phyloP scores from a whole-genome alignment of 129 eudicot genomes.

The Flaveria sonorensis region DNA sequence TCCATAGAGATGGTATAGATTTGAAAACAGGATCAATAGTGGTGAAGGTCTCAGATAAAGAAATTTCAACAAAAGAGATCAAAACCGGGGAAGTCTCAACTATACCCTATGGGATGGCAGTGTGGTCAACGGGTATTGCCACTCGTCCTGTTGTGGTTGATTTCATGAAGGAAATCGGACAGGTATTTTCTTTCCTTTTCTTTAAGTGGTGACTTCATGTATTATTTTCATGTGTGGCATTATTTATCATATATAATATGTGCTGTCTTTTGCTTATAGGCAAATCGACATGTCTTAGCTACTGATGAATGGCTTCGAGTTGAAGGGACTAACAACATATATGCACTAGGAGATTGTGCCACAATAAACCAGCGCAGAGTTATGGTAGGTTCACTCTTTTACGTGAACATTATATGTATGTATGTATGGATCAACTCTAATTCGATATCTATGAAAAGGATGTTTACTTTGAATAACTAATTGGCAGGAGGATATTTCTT shows the following conservation, averaged over 20 bases:
- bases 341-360: constrained; percentile 90
- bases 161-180: constrained; percentile 86
- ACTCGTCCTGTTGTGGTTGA: constrained; percentile 88
- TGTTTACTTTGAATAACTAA: constrained; percentile 33
- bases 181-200: constrained; percentile 41
- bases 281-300: constrained; percentile 76
- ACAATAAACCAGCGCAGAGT: constrained; percentile 83
- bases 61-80: constrained; percentile 68
- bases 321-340: constrained; percentile 62
- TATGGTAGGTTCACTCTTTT: constrained; percentile 47
- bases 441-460: neutral
- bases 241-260: neutral
- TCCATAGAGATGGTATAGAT: constrained; percentile 81
- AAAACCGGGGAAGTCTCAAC: constrained; percentile 64
- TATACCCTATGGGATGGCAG: constrained; percentile 84
- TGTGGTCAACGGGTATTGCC: constrained; percentile 94
- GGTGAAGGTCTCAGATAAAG: constrained; percentile 69
- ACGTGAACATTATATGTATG: constrained; percentile 16
- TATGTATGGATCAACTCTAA: constrained; percentile 20
- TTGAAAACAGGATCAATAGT: constrained; percentile 85
- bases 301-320: constrained; percentile 96
- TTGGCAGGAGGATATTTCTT: constrained; percentile 70
- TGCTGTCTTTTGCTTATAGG: constrained; percentile 37
- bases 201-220: neutral
- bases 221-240: neutral